These are phyloP conservation scores for Annona cherimola DNA, from an alignment of 164 flowering plant species.

Conservation along the genomic window DNA sequence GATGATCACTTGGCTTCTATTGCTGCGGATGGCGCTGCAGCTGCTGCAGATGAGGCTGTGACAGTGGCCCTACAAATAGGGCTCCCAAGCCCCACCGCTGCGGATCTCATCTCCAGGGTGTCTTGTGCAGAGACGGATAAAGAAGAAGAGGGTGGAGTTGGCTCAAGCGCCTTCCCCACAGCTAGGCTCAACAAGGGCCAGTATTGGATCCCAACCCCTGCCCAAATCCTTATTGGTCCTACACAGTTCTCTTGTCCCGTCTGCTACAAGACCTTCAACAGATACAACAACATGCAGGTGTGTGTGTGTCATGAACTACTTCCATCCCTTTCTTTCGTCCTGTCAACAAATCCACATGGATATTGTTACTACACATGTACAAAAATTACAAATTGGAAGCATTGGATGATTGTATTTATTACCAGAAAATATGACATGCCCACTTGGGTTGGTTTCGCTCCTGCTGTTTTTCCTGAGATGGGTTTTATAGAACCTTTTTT, in stretches of 20 bases:
- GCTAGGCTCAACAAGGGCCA: constrained; percentile 71
- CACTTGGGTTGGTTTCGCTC: constrained; percentile 22
- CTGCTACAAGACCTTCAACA: constrained; percentile 93
- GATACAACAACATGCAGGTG: constrained; percentile 79
- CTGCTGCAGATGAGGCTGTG: constrained; percentile 21
- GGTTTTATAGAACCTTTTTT: constrained; percentile 2
- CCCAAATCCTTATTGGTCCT: constrained; percentile 94
- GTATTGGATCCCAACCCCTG: constrained; percentile 94
- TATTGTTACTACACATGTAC: too few species aligned
- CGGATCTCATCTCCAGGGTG: constrained; percentile 32
- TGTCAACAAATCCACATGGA: too few species aligned
- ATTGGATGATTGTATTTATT: not conserved
- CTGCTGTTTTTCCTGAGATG: not conserved
- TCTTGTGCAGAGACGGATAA: constrained; percentile 29
- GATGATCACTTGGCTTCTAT: constrained; percentile 1
- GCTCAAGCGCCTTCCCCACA: constrained; percentile 23
- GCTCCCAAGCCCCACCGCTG: constrained; percentile 43
- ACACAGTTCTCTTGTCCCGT: constrained; percentile 95
- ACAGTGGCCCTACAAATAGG: constrained; percentile 68
- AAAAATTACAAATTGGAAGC: too few species aligned
- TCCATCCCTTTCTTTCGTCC: constrained; percentile 15
- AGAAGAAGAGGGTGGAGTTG: constrained; percentile 29
- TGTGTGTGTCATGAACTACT: constrained; percentile 1
- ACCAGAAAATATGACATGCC: not conserved
- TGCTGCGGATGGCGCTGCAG: constrained; percentile 14